Evolutionary conservation across 2,329 filamentous ascomycete species (phyloP), one percentile per base, ranked within the genome.

Genomic region (Penicillium sp.): DNA sequence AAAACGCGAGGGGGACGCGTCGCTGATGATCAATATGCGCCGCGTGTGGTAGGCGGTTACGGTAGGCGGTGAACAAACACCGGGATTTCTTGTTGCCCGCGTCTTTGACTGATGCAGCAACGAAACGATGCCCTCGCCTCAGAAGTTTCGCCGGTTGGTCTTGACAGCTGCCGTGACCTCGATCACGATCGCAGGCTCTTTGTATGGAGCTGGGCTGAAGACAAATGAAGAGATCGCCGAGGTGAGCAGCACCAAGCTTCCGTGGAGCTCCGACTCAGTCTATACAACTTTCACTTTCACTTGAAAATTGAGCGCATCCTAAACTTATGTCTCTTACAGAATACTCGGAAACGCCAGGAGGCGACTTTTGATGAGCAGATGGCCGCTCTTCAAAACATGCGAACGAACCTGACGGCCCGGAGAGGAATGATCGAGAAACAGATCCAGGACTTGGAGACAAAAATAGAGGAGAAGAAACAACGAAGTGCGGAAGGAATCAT

Each of bases 181-280:
- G 13, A 74, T 81, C 38, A 81, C 79, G 1, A 75, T 76, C 6
- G 74, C 74, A 1, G 80, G 81, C 42, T 73, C 78, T 4, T 72
- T 77, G 51, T 83, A 81, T 56, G 81, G 81, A 20, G 81, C 81
- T 16, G 74, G 75, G 6, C 53, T 84, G 49, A 82, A 82, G 61
- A 75, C 72, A 3, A 65, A 73, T 26, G 69, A 74, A 51, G 75
- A 82, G 40, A 63, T 69, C 29, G 70, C 72, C 44, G 64, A 80
- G 70, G 80, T 82, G 32, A 51, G 53, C n/a, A 40, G n/a, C 20
- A n/a, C 16, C 31, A 16, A 34, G 20, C 22, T 37, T 37, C 35
- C 35, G 20, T 24, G 7, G 35, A 37, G 35, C 18, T 22, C 22
- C 20, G 22, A 37, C 6, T n/a, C 18, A 23, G 35, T 37, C 35